Conservation (phyloP, 2,329 filamentous ascomycete genomes). For the Alternaria incomplexa region DNA sequence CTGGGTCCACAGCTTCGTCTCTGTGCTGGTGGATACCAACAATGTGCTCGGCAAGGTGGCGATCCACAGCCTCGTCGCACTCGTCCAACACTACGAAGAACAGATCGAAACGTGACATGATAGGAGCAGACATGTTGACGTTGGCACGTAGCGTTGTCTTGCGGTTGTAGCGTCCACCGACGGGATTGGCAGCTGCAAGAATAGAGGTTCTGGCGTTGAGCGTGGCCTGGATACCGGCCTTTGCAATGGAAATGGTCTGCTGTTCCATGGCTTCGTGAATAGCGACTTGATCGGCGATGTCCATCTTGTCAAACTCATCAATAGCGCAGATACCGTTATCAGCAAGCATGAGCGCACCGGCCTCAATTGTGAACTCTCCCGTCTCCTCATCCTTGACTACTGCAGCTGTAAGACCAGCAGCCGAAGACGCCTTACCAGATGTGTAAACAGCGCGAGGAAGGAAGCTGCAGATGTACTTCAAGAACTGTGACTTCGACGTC, state of each 20-base stretch:
- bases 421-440: constrained; percentile 95
- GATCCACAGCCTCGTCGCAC: constrained; percentile 89
- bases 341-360: constrained; percentile 95
- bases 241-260: constrained; percentile 98
- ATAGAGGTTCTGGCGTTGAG: constrained; percentile 95
- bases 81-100: constrained; percentile 99
- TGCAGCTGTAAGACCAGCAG: constrained; percentile 94
- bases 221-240: constrained; percentile 97
- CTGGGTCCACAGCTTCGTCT: constrained; percentile 87
- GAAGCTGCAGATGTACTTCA: constrained; percentile 97
- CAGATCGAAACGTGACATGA: constrained; percentile 98
- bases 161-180: constrained; percentile 95
- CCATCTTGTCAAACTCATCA: constrained; percentile 99
- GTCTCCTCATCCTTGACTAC: constrained; percentile 99
- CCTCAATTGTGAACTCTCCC: constrained; percentile 98
- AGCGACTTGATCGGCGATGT: constrained; percentile 93
- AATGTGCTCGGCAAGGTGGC: constrained; percentile 91
- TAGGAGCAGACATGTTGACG: constrained; percentile 98
- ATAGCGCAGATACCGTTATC: constrained; percentile 98
- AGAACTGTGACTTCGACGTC: constrained; percentile 96
- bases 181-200: constrained; percentile 93
- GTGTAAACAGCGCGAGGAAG: constrained; percentile 97
- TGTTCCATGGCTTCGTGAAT: constrained; percentile 99
- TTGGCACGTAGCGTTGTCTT: constrained; percentile 93
- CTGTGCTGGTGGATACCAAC: constrained; percentile 91